Base-by-base conservation (phyloP, 2,329 filamentous ascomycete genomes). In the Neodidymelliopsis sp. region DNA sequence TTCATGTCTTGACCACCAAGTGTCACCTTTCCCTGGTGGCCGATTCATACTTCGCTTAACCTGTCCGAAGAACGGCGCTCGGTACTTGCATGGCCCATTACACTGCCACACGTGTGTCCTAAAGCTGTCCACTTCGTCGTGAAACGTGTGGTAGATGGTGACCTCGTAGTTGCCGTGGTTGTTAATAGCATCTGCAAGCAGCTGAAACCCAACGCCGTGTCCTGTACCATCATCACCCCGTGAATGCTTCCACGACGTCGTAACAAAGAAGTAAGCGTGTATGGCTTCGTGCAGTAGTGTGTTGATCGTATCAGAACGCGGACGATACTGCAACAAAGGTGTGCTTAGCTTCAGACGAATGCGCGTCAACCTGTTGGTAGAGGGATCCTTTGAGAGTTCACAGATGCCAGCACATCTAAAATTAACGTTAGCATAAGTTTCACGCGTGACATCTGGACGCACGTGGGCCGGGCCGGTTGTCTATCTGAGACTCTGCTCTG, bases 21-120 rank as follows among this genome's bases (percentile, higher is more conserved):
- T 63, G 60, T 78, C 75, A 28, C 62, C 60, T 52, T 73, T 75
- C 2, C 71, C 71, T 6, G 75, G 75, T 7, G 74, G 50, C 23
- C 75, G 62, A 54, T 78, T 77, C 75, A 77, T 78, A 36, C 67
- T 71, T n/a, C 75, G 62, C 60, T 77, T 77, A 13, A 78, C 75
- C 2, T 76, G 54, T 1, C 75, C 75, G 56, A 77, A 77, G 57
- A 67, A 77, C 2, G 75, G 75, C 6, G 74, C 61, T 38, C 53
- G 63, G 4, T 45, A 46, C 37, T 63, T 67, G 51, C 75, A 78
- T 10, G 68, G 66, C 7, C 75, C 75, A 43, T 74, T 59, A 48
- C 75, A 77, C 48, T 74, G 67, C 75, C 75, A 78, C 18, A 77
- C 58, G 54, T 78, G 75, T 6, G 73, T 77, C 13, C 75, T 65